Conservation (phyloP, 495 filamentous ascomycete genomes). For the Penicillium mononematosum region DNA sequence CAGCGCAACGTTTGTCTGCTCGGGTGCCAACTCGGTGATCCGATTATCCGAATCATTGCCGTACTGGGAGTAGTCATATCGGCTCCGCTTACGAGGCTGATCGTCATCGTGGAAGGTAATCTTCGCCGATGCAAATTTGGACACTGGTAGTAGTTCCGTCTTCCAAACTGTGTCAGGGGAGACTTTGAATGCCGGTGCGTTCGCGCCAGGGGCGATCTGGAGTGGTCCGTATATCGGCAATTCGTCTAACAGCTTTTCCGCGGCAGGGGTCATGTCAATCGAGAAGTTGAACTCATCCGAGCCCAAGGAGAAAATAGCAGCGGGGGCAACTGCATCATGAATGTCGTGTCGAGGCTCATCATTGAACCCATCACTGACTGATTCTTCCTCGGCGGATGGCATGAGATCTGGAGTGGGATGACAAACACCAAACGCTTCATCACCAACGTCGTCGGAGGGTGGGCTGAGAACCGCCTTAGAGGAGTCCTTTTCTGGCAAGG, state of each 20-base stretch:
- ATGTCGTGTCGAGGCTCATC: constrained; percentile 46
- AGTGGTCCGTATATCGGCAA: constrained; percentile 76
- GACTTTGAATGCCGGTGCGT: constrained; percentile 54
- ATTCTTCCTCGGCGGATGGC: constrained; percentile 60
- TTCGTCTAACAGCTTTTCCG: constrained; percentile 81
- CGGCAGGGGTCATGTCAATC: constrained; percentile 69
- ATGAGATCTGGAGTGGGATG: constrained; percentile 71
- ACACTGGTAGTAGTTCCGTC: constrained; percentile 75
- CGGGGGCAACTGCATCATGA: constrained; percentile 51
- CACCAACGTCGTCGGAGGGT: constrained; percentile 32
- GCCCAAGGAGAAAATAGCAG: constrained; percentile 77
- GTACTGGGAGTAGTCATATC: constrained; percentile 70
- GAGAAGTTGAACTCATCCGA: constrained; percentile 80
- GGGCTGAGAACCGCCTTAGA: constrained; percentile 25
- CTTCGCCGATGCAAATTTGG: constrained; percentile 80
- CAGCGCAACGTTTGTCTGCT: constrained; percentile 75
- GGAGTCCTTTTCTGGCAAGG: constrained; percentile 16
- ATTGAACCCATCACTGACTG: constrained; percentile 47
- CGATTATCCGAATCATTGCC: constrained; percentile 60
- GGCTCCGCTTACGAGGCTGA: constrained; percentile 70
- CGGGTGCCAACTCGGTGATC: constrained; percentile 59
- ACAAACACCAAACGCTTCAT: constrained; percentile 36
- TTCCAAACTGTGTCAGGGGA: constrained; percentile 71
- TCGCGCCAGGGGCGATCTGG: constrained; percentile 53
- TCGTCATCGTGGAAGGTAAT: constrained; percentile 65